Base-by-base conservation (phyloP, 1,284 basidiomycete genomes). In the Lignosus rhinocerotis region DNA sequence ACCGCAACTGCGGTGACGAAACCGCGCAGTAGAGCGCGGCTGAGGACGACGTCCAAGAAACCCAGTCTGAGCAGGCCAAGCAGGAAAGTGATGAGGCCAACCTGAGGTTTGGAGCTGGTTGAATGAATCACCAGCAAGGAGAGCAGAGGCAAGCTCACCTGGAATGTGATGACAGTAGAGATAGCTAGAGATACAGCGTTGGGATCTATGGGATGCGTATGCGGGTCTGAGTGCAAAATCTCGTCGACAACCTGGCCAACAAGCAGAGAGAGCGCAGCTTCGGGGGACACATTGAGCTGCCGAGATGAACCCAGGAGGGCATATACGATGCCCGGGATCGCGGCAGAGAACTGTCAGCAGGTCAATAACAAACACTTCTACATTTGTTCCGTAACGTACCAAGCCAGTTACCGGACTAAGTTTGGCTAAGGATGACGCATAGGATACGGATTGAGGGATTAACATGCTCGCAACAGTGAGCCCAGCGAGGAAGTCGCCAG, bases 41-140 rank as follows among this genome's bases (percentile, higher is more conserved):
- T 93, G n/a, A 98, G 82, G 3, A 98, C 90, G 16, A 97, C 95
- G 72, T 98, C 95, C 52, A 98, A 85, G 74, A 98, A 98, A 1
- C 95, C 95, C 0, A 98, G 80, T 17, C 94, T 83, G 68, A 96
- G 87, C 60, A 97, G 83, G 6, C 95, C 95, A 34, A 98, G 81
- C 10, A 91, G 71, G 65, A 93, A 93, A 1, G 93, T 90, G 65
- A 98, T 90, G 31, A 95, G 67, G n/a, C 94, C 94, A 58, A 88
- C 89, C 88, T 94, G 56, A 7, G 6, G 11, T 36, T 31, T 53
- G 21, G 42, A 12, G 21, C 55, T 48, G 32, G 43, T 2, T 53
- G 33, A 51, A 36, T 11, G 3, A 30, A 25, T 8, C 11, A 11
- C 21, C 5, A 2, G 16, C 11, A 11, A 11, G 36, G 5, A 16